phyloP scores from a whole-genome alignment of 2,329 filamentous ascomycete genomes.

The Dactylellina drechsleri region DNA sequence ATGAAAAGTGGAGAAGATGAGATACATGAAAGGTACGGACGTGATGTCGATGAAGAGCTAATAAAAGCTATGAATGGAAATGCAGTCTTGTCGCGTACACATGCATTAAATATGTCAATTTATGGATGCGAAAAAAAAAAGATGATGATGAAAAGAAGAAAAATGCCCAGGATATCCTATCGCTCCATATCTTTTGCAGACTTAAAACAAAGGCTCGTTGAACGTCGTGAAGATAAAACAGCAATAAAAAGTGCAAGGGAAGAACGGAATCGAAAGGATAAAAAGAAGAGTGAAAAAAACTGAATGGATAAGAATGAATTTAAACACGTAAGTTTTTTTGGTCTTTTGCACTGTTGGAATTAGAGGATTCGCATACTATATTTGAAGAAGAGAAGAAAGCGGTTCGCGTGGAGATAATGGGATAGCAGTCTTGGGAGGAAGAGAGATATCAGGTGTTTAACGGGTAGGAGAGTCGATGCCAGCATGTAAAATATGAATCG shows the following conservation, averaged over 20 bases:
- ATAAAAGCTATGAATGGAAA: slow-evolving; percentile 1
- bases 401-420: slow-evolving; percentile 43
- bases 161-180: slow-evolving; percentile 55
- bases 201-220: slow-evolving; percentile 47
- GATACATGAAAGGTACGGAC: slow-evolving; percentile 9
- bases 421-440: slow-evolving; percentile 32
- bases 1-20: too few species aligned
- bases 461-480: not conserved
- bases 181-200: slow-evolving; percentile 55
- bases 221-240: slow-evolving; percentile 44
- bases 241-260: slow-evolving; percentile 46
- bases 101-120: too few species aligned
- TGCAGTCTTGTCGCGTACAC: too few species aligned
- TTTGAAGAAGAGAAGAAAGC: slow-evolving; percentile 22
- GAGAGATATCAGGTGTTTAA: slow-evolving; percentile 3
- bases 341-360: slow-evolving; percentile 20
- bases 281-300: slow-evolving; percentile 9
- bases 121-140: not conserved
- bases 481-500: too few species aligned
- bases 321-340: slow-evolving; percentile 31
- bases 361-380: slow-evolving; percentile 7
- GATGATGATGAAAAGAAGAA: slow-evolving; percentile 19
- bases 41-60: not conserved
- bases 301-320: slow-evolving; percentile 1
- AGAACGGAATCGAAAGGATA: not conserved